Evolutionary conservation across 1,284 basidiomycete species (phyloP), one percentile per base, ranked within the genome.

Genomic region (Sanguinoderma infundibulare): DNA sequence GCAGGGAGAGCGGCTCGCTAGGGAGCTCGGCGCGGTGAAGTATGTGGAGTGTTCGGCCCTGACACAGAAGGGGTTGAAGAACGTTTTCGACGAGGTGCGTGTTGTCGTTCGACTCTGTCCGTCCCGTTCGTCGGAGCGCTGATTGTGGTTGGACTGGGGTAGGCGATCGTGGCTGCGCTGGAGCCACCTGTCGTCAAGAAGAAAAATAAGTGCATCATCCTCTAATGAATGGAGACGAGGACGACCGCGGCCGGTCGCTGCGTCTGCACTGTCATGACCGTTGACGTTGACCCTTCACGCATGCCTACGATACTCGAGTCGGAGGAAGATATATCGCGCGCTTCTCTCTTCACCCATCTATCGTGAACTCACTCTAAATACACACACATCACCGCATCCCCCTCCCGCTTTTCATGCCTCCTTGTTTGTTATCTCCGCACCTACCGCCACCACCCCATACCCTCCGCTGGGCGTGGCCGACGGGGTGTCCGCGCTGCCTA

Each of bases 31-130:
- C 44, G 97, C 96, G 38, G 96, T 99, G 78, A 99, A 98, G 79
- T 99, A 98, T 77, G 96, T 98, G 62, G 97, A 99, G 80, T 99
- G 98, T 80, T 98, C 96, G 61, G 98, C 97, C 53, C 81, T 99
- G 79, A 99, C 98, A 69, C 97, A 99, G 86, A 96, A 96, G 83
- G 97, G 98, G 8, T 80, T 99, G 77, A 99, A 99, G 92, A 98
- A 98, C 77, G 97, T 99, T 63, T 99, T 99, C 78, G 97, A 99
- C 78, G 98, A 99, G 91, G 95, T 94, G 76, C 75, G 89, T 82
- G 9, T 26, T 22, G 6, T 46, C 35, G 20, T 46, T 28, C 9
- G 24, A 59, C 20, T 52, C 39, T 40, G 53, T 20, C 39, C 36
- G 53, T 20, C 20, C 22, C n/a, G 35, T 28, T 10, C 12, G 49